Base-by-base conservation (phyloP, 129 eudicot species). In the Tanacetum coccineum region DNA sequence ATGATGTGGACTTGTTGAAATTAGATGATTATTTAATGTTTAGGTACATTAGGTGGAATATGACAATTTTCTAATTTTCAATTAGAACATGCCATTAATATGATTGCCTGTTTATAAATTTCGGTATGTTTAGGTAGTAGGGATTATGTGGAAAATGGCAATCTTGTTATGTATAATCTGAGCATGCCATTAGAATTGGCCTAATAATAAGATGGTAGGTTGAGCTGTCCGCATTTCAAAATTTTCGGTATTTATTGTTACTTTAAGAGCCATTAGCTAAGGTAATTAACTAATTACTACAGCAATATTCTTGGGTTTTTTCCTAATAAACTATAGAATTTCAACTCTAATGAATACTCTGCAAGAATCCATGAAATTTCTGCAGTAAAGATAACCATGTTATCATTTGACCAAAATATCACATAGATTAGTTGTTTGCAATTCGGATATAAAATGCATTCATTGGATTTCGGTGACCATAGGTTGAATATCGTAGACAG, bases 401-500 rank as follows among this genome's bases (percentile, higher is more conserved):
- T 30, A 30, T 30, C 39, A 32, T 32, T 32, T 5, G 39, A 32
- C 39, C 39, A 5, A 32, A 0, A 32, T 32, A 32, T 32, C 39
- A 6, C 42, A 36, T 36, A 36, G 10, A 36, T 36, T 36, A 36
- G 42, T 36, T 36, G 42, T 36, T 36, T 0, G 13, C 50, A 40
- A 13, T 54, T 30, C 28, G 28, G 12, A 1, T 62, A 48, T 50
- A 67, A 48, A 74, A 67, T 67, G 63, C 56, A 50, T 52, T 55
- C 71, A 73, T 28, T 13, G 25, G 50, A 64, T 55, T 54, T 22
- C 25, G 20, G 54, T 59, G 67, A 36, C 40, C 12, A 63, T 40
- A 4, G 53, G 30, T 52, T 19, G 25, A 13, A 60, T 60, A 45
- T 49, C 44, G 28, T 51, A 32, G 44, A 71, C 10, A 47, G 60